These are phyloP conservation scores for Triangularia verruculosa DNA, from an alignment of 2,329 filamentous ascomycete genomes.

Conservation along the genomic window DNA sequence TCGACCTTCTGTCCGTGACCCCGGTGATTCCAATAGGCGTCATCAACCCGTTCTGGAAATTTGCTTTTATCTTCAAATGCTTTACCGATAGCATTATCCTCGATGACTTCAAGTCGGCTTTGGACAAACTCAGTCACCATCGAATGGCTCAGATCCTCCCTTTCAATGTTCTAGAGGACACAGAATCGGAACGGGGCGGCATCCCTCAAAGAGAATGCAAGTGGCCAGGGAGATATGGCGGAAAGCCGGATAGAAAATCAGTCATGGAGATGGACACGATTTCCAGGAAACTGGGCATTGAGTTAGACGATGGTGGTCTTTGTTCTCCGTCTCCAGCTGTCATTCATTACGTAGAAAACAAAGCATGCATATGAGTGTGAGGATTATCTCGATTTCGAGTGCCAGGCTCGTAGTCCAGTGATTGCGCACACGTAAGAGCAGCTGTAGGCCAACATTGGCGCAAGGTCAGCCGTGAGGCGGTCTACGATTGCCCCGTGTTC, in stretches of 20 bases:
- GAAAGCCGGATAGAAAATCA: background rate
- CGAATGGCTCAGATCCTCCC: constrained; percentile 16
- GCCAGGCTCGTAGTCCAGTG: too few relatives aligned
- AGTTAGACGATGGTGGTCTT: constrained; percentile 9
- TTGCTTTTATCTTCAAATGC: constrained; percentile 64
- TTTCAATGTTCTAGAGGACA: background rate
- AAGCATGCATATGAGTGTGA: background rate
- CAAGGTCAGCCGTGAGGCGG: too few relatives aligned
- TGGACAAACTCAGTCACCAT: constrained; percentile 34
- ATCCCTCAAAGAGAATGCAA: background rate
- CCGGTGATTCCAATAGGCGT: constrained; percentile 49
- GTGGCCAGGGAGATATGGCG: background rate
- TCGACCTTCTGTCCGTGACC: constrained; percentile 60
- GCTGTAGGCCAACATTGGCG: too few relatives aligned
- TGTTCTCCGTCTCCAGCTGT: constrained; percentile 7
- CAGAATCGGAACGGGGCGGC: background rate
- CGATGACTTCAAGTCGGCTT: constrained; percentile 64
- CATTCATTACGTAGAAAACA: constrained; percentile 5
- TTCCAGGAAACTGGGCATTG: background rate
- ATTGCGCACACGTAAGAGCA: too few relatives aligned
- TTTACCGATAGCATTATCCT: constrained; percentile 64
- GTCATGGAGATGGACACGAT: background rate
- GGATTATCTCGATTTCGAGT: too few relatives aligned
- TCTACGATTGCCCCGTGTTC: too few relatives aligned
- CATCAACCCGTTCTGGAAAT: constrained; percentile 64